Conservation (phyloP, 1,139 yeast species). For the Dujonia santamariae region DNA sequence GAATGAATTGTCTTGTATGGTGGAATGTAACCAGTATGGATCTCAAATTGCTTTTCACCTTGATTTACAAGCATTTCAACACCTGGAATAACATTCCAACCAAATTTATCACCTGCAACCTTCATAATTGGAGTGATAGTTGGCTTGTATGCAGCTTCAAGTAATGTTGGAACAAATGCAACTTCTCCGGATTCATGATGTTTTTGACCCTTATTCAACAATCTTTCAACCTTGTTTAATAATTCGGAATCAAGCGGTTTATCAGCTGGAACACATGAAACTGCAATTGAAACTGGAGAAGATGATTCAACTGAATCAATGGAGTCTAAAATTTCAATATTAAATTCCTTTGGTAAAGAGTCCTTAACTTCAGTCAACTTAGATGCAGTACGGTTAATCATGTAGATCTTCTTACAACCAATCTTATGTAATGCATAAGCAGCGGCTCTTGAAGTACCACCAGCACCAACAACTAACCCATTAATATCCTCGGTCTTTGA, state of each 20-base stretch:
- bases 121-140: constrained; percentile 79
- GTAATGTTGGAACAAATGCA: constrained; percentile 48
- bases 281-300: constrained; percentile 56
- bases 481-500: constrained; percentile 29
- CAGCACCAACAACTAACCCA: constrained; percentile 89
- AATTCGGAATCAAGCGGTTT: constrained; percentile 61
- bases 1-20: constrained; percentile 59
- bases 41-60: constrained; percentile 80
- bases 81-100: constrained; percentile 81
- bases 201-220: constrained; percentile 41
- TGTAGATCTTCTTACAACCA: constrained; percentile 75
- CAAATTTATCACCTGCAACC: constrained; percentile 55
- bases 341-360: constrained; percentile 59
- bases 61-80: constrained; percentile 89
- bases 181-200: constrained; percentile 8
- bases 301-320: constrained; percentile 40
- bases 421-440: constrained; percentile 76
- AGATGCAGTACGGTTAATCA: constrained; percentile 75
- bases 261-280: constrained; percentile 90
- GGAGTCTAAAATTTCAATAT: constrained; percentile 57
- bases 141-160: constrained; percentile 96
- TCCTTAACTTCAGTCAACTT: constrained; percentile 60
- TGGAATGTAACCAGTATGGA: constrained; percentile 71
- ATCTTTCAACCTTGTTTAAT: constrained; percentile 41
- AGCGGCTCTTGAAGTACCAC: constrained; percentile 97